A percentile compares a stretch with the other conserved stretches of the same genome.
phyloP scores from a whole-genome alignment of 2,329 filamentous ascomycete genomes.

The Ustilaginoidea virens region DNA sequence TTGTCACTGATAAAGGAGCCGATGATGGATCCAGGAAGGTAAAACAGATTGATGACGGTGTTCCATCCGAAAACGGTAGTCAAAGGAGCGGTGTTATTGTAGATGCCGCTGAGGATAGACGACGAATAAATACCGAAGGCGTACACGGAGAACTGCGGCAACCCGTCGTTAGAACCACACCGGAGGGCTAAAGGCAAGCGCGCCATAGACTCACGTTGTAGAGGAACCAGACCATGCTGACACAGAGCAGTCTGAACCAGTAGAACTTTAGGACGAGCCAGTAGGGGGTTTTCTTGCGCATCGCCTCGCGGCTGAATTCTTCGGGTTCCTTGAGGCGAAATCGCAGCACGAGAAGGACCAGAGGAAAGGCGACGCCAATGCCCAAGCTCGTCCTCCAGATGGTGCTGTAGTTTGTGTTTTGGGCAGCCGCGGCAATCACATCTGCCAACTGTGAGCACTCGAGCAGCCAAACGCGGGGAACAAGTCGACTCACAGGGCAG shows the following conservation, averaged over 20 bases:
- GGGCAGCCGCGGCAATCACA: conserved; percentile 39
- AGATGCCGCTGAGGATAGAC: conserved; percentile 52
- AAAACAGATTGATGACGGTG: conserved; percentile 76
- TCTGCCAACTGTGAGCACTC: too few species aligned
- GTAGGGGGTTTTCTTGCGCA: conserved; percentile 46
- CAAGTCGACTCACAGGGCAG: conserved; percentile 50
- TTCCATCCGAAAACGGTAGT: conserved; percentile 80
- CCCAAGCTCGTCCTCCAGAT: conserved; percentile 76
- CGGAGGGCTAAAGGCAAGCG: background rate
- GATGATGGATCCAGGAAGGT: conserved; percentile 64
- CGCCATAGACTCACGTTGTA: conserved; percentile 46
- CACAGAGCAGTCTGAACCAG: conserved; percentile 53
- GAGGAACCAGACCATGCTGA: conserved; percentile 71
- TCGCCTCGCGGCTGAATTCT: conserved; percentile 56
- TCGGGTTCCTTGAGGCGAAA: conserved; percentile 64
- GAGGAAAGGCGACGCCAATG: conserved; percentile 61
- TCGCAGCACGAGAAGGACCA: conserved; percentile 56
- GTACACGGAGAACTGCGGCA: conserved; percentile 54
- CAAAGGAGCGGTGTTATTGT: conserved; percentile 41
- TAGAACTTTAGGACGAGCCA: conserved; percentile 47
- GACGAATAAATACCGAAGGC: conserved; percentile 77
- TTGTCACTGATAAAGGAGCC: conserved; percentile 65
- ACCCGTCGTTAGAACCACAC: conserved; percentile 1
- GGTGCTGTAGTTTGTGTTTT: conserved; percentile 47
- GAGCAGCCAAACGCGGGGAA: too few species aligned